A percentile compares a stretch with the other conserved stretches of the same genome.
These are phyloP conservation scores for Cercophora sp. DNA, from an alignment of 495 filamentous ascomycete species.

Conservation along the genomic window DNA sequence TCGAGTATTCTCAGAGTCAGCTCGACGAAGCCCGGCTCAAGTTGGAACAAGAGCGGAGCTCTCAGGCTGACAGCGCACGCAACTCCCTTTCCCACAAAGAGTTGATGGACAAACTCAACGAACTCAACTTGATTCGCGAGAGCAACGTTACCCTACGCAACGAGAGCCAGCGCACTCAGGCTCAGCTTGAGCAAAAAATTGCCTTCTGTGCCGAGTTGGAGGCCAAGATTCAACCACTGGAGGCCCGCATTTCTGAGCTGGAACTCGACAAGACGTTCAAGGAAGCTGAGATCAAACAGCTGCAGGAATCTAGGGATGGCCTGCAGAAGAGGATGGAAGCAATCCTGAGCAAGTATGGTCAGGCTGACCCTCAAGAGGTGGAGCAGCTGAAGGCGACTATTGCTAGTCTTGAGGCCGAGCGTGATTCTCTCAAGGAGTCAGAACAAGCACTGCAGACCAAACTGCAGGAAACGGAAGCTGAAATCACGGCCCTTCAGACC, in stretches of 20 bases:
- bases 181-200: conserved; percentile 67
- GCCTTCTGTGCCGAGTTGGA: conserved; percentile 69
- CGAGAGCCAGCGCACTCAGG: conserved; percentile 73
- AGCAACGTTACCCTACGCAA: conserved; percentile 83
- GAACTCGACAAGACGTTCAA: conserved; percentile 74
- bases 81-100: conserved; percentile 74
- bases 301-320: conserved; percentile 81
- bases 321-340: conserved; percentile 93
- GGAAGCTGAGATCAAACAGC: conserved; percentile 78
- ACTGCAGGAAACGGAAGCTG: conserved; percentile 41
- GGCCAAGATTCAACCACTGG: conserved; percentile 74
- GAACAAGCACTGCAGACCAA: conserved; percentile 58
- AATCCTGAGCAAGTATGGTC: conserved; percentile 92
- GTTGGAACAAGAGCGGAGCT: conserved; percentile 78
- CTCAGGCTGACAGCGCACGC: conserved; percentile 67
- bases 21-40: conserved; percentile 83
- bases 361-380: conserved; percentile 86
- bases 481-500: conserved; percentile 58
- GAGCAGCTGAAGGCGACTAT: conserved; percentile 72
- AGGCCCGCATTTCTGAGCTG: conserved; percentile 71
- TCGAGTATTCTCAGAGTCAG: conserved; percentile 79
- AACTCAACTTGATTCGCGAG: conserved; percentile 91
- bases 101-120: conserved; percentile 87
- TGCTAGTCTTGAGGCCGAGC: conserved; percentile 62
- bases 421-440: conserved; percentile 58